These are phyloP conservation scores for Smallanthus sonchifolius DNA, from an alignment of 129 eudicot species.

Conservation along the genomic window DNA sequence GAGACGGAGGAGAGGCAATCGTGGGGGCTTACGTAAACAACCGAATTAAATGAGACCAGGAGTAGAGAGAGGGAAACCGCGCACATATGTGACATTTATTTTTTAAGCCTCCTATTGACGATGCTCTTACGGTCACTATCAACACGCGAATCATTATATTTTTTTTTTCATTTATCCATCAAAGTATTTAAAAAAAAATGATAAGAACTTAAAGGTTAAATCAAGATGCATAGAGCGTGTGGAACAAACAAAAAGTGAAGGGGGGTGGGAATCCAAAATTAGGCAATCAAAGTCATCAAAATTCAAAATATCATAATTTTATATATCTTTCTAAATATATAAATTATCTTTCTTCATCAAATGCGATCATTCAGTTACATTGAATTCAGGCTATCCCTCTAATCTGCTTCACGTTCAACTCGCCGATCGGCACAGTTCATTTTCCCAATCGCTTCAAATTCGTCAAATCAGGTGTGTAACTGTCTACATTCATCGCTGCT, in stretches of 20 bases:
- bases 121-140: too few species aligned
- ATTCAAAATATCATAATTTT: neutral
- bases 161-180: too few species aligned
- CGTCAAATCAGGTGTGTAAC: conserved; percentile 19
- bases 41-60: too few species aligned
- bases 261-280: conserved; percentile 10
- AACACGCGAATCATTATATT: too few species aligned
- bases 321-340: neutral
- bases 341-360: neutral
- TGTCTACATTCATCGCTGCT: conserved; percentile 14
- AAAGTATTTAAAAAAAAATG: too few species aligned
- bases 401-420: neutral
- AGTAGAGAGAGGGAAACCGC: too few species aligned
- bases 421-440: neutral
- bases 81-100: too few species aligned
- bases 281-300: neutral
- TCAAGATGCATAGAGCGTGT: neutral
- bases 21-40: too few species aligned
- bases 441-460: conserved; percentile 15
- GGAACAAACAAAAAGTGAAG: neutral
- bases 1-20: too few species aligned
- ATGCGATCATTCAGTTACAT: conserved; percentile 13
- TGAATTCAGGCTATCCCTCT: neutral
- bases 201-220: too few species aligned
- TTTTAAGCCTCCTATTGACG: too few species aligned